Evolutionary conservation across 164 flowering plant genomes (phyloP).

Genomic region (Vitis amurensis): DNA sequence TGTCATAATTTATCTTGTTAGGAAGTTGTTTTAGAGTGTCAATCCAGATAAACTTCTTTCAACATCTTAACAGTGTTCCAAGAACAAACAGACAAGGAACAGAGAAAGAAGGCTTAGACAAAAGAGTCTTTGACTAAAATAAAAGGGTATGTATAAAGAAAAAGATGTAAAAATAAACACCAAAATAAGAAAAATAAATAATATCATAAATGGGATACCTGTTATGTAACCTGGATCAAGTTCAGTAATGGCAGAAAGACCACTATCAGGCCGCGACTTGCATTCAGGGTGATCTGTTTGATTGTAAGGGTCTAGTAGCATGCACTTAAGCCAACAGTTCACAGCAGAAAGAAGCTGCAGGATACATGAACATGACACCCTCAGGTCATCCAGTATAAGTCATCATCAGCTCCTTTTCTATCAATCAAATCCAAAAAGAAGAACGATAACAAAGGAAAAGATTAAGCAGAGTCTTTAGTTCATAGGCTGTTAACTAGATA

Average conservation of each 20-base stretch:
- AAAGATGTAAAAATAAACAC: not conserved
- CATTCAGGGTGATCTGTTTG: slow-evolving; percentile 98
- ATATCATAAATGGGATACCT: slow-evolving; percentile 34
- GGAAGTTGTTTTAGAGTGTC: no score
- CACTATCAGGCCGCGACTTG: slow-evolving; percentile 95
- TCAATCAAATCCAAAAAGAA: slow-evolving; percentile 1
- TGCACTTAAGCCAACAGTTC: slow-evolving; percentile 98
- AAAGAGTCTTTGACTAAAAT: not conserved
- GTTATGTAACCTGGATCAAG: slow-evolving; percentile 98
- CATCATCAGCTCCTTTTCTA: not conserved
- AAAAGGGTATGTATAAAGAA: not conserved
- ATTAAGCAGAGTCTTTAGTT: no score
- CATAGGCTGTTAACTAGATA: no score
- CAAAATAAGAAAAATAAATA: not conserved
- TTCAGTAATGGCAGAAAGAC: slow-evolving; percentile 98
- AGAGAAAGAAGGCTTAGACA: no score
- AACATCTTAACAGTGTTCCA: no score
- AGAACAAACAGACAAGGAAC: slow-evolving; percentile 5
- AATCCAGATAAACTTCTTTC: no score
- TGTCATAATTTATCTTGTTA: no score
- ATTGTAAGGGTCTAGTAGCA: slow-evolving; percentile 90
- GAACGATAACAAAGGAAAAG: not conserved
- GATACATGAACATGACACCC: slow-evolving; percentile 9
- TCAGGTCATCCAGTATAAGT: not conserved
- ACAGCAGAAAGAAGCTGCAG: slow-evolving; percentile 92